Evolutionary conservation across 1,139 yeast genomes (phyloP).

Genomic region (Saccharomyces hybrid): DNA sequence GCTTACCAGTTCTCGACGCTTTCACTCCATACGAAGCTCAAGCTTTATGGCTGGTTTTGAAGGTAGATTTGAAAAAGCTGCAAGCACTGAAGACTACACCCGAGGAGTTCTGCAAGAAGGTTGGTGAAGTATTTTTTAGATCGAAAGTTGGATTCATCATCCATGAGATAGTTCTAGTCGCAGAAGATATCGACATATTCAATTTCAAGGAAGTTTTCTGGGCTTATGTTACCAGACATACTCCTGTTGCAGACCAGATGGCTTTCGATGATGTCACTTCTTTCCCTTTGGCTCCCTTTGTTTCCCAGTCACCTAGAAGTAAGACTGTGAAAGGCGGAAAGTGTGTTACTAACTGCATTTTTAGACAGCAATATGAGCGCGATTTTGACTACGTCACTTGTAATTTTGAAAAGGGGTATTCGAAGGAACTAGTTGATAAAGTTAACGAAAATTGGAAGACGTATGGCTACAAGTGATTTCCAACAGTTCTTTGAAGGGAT

Average conservation of each 20-base stretch:
- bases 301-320: constrained; percentile 13
- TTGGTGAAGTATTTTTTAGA: constrained; percentile 15
- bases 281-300: constrained; percentile 22
- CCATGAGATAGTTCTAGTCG: constrained; percentile 20
- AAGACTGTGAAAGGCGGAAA: constrained; percentile 20
- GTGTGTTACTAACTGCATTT: constrained; percentile 19
- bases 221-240: constrained; percentile 24
- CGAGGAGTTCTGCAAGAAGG: constrained; percentile 5
- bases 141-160: constrained; percentile 12
- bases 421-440: constrained; percentile 8
- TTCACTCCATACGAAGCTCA: constrained; percentile 23
- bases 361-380: constrained; percentile 12
- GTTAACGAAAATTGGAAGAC: constrained; percentile 9
- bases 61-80: constrained; percentile 15
- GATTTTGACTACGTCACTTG: constrained; percentile 14
- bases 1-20: constrained; percentile 16
- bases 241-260: constrained; percentile 18
- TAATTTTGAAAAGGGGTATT: constrained; percentile 8
- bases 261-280: constrained; percentile 14
- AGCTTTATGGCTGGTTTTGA: constrained; percentile 19
- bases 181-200: constrained; percentile 23
- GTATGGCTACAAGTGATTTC: constrained; percentile 7
- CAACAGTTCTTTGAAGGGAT: background rate
- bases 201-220: constrained; percentile 19
- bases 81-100: constrained; percentile 12